Percentiles rank a stretch among this genome's conserved stretches.
phyloP scores from a whole-genome alignment of 208 protist genomes.

The Trypanosoma mega region DNA sequence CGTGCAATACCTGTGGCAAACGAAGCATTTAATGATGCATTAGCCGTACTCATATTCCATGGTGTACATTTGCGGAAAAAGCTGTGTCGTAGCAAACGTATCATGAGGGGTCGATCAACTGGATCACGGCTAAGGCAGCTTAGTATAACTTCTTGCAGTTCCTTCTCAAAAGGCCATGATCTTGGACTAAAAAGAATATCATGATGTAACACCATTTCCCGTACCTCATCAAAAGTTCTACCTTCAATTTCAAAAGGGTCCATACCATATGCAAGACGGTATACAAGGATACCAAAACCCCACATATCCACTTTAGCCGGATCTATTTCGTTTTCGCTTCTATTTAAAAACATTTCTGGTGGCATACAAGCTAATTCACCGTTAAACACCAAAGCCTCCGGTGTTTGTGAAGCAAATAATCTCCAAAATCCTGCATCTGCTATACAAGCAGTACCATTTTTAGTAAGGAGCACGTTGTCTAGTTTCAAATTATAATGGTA shows the following conservation, averaged over 20 bases:
- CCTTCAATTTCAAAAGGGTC: conserved; percentile 66
- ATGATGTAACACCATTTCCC: conserved; percentile 31
- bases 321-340: not conserved
- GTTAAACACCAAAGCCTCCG: conserved; percentile 82
- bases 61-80: conserved; percentile 34
- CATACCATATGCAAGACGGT: conserved; percentile 67
- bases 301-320: conserved; percentile 70
- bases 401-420: conserved; percentile 72
- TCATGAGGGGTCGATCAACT: conserved; percentile 45
- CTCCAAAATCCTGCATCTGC: conserved; percentile 69
- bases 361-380: conserved; percentile 77
- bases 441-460: conserved; percentile 54
- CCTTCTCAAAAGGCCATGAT: conserved; percentile 43
- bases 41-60: not conserved
- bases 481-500: conserved; percentile 85
- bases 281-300: conserved; percentile 84
- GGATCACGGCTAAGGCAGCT: conserved; percentile 60
- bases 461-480: conserved; percentile 70
- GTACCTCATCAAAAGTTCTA: conserved; percentile 50
- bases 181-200: conserved; percentile 42
- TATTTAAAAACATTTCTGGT: conserved; percentile 58
- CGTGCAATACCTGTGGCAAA: not conserved
- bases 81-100: conserved; percentile 49
- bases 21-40: not conserved
- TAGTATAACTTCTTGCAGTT: conserved; percentile 56